Evolutionary conservation across 1,284 basidiomycete species (phyloP).

Genomic region (Leccinum huronense): DNA sequence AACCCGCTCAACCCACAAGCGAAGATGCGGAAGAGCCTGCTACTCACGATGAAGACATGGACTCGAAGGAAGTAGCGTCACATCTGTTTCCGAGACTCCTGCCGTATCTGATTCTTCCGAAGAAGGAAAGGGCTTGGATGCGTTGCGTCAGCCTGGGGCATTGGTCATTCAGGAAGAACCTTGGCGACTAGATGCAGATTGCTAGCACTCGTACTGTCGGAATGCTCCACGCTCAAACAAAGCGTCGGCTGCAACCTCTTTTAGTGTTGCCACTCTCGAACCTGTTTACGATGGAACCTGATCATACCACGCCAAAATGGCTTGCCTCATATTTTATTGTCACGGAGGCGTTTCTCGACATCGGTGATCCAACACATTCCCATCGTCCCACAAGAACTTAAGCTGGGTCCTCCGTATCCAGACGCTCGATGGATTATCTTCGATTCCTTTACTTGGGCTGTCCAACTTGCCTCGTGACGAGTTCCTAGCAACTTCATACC

Average conservation of each 20-base stretch:
- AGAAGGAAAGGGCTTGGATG: slow-evolving; percentile 53
- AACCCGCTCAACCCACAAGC: slow-evolving; percentile 28
- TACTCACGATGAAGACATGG: slow-evolving; percentile 33
- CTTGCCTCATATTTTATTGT: no score
- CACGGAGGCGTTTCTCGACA: slow-evolving; percentile 75
- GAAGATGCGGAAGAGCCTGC: slow-evolving; percentile 29
- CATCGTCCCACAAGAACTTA: slow-evolving; percentile 47
- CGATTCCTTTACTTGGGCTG: slow-evolving; percentile 67
- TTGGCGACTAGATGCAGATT: no score
- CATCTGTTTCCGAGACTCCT: slow-evolving; percentile 16
- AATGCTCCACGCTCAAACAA: slow-evolving; percentile 59
- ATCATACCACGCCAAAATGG: slow-evolving; percentile 73
- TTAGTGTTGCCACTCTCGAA: slow-evolving; percentile 63
- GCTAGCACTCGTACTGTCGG: slow-evolving; percentile 75
- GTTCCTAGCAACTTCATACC: slow-evolving; percentile 72
- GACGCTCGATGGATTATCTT: slow-evolving; percentile 70
- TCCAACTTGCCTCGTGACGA: slow-evolving; percentile 72
- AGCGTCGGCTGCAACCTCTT: slow-evolving; percentile 55
- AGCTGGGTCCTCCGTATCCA: slow-evolving; percentile 58
- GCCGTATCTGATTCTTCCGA: slow-evolving; percentile 19
- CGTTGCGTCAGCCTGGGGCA: slow-evolving; percentile 60
- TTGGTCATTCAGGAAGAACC: no score
- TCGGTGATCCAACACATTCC: slow-evolving; percentile 70
- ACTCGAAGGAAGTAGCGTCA: slow-evolving; percentile 26
- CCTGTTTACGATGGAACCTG: slow-evolving; percentile 47